Conservation (phyloP, 495 filamentous ascomycete species). For the Elasticomyces elasticus region DNA sequence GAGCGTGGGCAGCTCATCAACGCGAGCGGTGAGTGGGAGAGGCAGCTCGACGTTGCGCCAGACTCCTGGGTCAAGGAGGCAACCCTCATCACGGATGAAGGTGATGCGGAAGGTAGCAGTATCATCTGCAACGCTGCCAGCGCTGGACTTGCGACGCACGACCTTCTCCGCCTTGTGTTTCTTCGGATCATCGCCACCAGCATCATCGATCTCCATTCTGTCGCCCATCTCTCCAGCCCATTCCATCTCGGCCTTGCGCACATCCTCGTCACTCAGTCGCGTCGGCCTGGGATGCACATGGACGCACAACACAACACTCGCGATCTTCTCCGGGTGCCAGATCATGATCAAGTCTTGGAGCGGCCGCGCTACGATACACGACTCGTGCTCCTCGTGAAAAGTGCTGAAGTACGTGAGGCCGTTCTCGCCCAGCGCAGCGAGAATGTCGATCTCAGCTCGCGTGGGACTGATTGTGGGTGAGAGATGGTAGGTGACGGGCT, state of each 20-base stretch:
- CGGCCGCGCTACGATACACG: not conserved
- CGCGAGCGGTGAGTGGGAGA: not conserved
- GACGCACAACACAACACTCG: not conserved
- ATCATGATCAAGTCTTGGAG: not conserved
- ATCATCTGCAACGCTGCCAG: not conserved
- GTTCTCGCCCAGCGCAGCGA: not conserved
- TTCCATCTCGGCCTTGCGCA: not conserved
- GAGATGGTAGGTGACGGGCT: not conserved
- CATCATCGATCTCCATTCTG: not conserved
- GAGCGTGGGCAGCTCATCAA: not conserved
- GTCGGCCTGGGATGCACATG: not conserved
- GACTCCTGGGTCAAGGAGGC: not conserved
- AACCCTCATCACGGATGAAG: not conserved
- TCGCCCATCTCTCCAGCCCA: not conserved
- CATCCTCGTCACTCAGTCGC: not conserved
- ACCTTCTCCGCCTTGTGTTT: not conserved
- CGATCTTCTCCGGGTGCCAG: constrained; percentile 2
- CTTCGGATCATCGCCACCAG: not conserved
- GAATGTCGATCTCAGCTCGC: not conserved
- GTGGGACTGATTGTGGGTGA: not conserved
- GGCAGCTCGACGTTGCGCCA: not conserved
- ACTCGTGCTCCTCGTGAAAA: constrained; percentile 4
- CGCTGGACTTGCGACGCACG: not conserved
- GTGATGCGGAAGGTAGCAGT: not conserved
- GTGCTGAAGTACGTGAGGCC: not conserved